These are phyloP conservation scores for Nepenthes alata DNA, from an alignment of 179 eudicot genomes.

Conservation along the genomic window DNA sequence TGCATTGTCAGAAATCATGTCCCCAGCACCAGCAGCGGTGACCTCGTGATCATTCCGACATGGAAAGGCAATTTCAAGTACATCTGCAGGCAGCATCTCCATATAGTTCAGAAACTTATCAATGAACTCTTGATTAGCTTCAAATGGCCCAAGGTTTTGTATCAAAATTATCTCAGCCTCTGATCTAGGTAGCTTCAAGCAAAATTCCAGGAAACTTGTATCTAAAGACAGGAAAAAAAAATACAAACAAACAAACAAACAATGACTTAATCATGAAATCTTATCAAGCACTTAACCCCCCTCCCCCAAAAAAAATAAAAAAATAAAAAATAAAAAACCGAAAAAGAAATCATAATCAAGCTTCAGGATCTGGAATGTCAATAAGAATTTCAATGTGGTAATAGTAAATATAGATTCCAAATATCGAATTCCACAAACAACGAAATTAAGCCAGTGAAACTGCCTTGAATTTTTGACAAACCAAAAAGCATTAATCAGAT, in stretches of 20 bases:
- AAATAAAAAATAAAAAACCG: too few species aligned
- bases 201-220: conserved; percentile 87
- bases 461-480: too few species aligned
- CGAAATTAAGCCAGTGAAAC: too few species aligned
- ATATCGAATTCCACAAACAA: too few species aligned
- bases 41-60: conserved; percentile 48
- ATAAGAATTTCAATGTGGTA: neutral
- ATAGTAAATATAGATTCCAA: too few species aligned
- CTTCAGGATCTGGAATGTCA: neutral
- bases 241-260: neutral
- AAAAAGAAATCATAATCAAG: neutral
- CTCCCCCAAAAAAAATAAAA: too few species aligned
- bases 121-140: conserved; percentile 77
- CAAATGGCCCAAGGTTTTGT: conserved; percentile 70
- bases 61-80: conserved; percentile 74
- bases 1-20: conserved; percentile 34
- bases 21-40: conserved; percentile 28
- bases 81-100: conserved; percentile 74
- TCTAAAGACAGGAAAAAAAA: conserved; percentile 23
- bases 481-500: neutral
- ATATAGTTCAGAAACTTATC: conserved; percentile 83
- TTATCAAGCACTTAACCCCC: too few species aligned
- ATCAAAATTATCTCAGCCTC: conserved; percentile 82
- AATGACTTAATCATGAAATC: neutral
- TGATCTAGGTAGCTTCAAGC: conserved; percentile 71